Conservation (phyloP, 345 rosid genomes). For the sweet orange (Citrus sinensis) region DVS_A1.0 CM039161.1:23458501-23459000, state of each 20-base stretch:
- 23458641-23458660: not conserved
- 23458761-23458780: not conserved
- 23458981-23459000: not conserved
- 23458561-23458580: not conserved
- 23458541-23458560: too few species aligned
- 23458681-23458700: conserved; percentile 10
- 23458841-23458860: not conserved
- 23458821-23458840: not conserved
- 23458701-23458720: conserved; percentile 18
- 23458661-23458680: not conserved
- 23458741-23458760: not conserved
- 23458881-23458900: not conserved
- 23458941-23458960: not conserved
- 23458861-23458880: not conserved
- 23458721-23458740: conserved; percentile 5
- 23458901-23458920: not conserved
- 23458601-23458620: not conserved
- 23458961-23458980: not conserved
- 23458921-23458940: not conserved
- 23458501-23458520: not conserved
- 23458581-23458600: not conserved
- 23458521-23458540: not conserved
- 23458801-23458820: not conserved
- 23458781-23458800: not conserved
- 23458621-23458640: not conserved